These are phyloP conservation scores for Colletotrichum endophyticum DNA, from an alignment of 2,329 filamentous ascomycete species.

Conservation along the genomic window DNA sequence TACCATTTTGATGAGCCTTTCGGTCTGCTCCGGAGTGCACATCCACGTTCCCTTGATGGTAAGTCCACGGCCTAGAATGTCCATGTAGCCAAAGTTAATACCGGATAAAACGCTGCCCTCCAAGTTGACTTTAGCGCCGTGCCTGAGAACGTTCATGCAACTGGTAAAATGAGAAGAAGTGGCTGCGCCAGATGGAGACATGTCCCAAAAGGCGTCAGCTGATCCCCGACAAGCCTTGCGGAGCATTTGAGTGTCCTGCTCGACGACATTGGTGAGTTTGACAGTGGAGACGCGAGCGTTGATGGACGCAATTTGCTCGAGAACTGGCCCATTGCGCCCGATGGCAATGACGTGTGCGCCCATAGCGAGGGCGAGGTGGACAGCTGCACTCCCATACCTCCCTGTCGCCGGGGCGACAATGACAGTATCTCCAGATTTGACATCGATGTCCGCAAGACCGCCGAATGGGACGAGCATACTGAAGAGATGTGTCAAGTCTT, in stretches of 20 bases:
- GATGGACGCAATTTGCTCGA: constrained; percentile 33
- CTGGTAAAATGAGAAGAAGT: not conserved
- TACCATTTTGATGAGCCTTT: not conserved
- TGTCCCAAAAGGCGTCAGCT: not conserved
- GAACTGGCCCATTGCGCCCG: constrained; percentile 42
- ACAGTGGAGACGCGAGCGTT: constrained; percentile 38
- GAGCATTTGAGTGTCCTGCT: constrained; percentile 35
- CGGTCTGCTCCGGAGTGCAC: not conserved
- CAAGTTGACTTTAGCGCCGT: not conserved
- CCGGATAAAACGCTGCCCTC: not conserved
- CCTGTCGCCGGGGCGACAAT: constrained; percentile 58
- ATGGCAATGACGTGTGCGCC: constrained; percentile 58
- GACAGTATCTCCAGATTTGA: constrained; percentile 52
- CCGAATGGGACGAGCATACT: constrained; percentile 47
- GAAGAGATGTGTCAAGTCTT: constrained; percentile 43
- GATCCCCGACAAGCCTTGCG: not conserved
- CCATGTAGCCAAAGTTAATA: not conserved
- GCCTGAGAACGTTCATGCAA: not conserved
- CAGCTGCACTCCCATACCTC: constrained; percentile 50
- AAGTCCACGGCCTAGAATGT: not conserved
- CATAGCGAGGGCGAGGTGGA: constrained; percentile 52
- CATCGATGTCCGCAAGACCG: constrained; percentile 43
- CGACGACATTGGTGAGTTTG: constrained; percentile 41
- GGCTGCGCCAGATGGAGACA: not conserved
- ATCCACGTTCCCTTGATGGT: not conserved